Conservation (phyloP, 768 basidiomycete species). For the Serendipita sp. region DNA sequence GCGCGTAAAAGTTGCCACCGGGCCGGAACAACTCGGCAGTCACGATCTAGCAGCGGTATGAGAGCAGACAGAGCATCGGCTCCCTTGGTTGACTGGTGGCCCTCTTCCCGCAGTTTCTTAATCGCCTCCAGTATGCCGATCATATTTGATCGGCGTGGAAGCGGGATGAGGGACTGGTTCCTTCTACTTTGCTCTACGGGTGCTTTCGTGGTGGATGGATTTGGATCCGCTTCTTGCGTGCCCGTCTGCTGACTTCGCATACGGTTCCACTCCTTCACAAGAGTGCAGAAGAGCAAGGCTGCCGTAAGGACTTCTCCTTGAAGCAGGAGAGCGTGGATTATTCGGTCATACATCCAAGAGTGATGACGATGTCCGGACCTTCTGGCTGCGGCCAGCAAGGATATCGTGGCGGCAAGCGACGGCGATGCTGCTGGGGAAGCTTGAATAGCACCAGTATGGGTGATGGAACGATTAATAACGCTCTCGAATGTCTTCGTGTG, state of each 20-base stretch:
- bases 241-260: neutral
- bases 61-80: neutral
- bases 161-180: neutral
- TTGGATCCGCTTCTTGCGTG: conserved; percentile 15
- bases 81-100: too few species aligned
- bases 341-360: conserved; percentile 34
- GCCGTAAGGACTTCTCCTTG: conserved; percentile 72
- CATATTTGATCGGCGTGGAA: neutral
- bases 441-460: neutral
- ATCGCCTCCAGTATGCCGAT: neutral
- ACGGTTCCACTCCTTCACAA: conserved; percentile 47
- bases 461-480: neutral
- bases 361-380: conserved; percentile 5
- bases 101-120: too few species aligned
- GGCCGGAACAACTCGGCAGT: neutral
- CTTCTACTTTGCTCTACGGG: neutral
- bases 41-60: neutral
- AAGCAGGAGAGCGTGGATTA: conserved; percentile 49
- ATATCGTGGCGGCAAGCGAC: neutral
- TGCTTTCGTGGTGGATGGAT: neutral
- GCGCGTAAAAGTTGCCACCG: neutral
- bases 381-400: conserved; percentile 4
- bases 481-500: neutral
- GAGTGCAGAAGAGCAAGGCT: conserved; percentile 47
- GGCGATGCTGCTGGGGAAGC: neutral